These are phyloP conservation scores for Phyllosticta capitalensis DNA, from an alignment of 2,329 filamentous ascomycete species.

Conservation along the genomic window DNA sequence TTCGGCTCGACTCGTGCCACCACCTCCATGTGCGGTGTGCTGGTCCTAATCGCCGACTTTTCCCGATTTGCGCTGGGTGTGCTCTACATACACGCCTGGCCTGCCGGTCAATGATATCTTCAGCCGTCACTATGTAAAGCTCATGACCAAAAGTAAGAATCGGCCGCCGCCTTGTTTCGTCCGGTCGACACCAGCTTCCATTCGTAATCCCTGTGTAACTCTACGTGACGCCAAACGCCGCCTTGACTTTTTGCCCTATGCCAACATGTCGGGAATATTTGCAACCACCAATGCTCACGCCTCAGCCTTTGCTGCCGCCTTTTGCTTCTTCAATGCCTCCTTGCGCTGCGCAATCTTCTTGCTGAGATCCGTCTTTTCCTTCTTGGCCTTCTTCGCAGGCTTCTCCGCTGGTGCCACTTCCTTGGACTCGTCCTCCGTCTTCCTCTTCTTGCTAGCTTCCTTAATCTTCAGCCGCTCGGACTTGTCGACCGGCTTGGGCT, in stretches of 20 bases:
- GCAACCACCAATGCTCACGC: neutral
- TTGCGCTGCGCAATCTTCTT: slow-evolving; percentile 28
- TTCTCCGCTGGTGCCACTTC: slow-evolving; percentile 24
- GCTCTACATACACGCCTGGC: too few relatives aligned
- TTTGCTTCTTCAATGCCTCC: slow-evolving; percentile 41
- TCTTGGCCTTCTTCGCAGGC: slow-evolving; percentile 42
- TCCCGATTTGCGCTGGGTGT: neutral
- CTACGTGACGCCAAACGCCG: slow-evolving; percentile 10
- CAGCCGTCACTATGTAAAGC: too few relatives aligned
- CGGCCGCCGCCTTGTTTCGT: neutral
- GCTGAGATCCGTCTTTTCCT: slow-evolving; percentile 11
- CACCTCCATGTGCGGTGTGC: too few relatives aligned
- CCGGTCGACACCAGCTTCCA: neutral
- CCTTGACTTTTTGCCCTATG: slow-evolving; percentile 2
- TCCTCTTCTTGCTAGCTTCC: slow-evolving; percentile 11
- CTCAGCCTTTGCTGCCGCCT: slow-evolving; percentile 31
- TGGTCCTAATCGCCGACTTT: neutral
- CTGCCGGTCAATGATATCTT: neutral
- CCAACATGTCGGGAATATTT: neutral
- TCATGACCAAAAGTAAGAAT: neutral
- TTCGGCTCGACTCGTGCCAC: neutral
- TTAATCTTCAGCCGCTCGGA: slow-evolving; percentile 10
- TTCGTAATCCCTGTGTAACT: neutral
- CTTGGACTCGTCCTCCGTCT: slow-evolving; percentile 8
- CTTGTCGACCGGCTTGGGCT: slow-evolving; percentile 24